Evolutionary conservation across 108 stramenopile genomes (phyloP).

Genomic region (Nitzschia putrida): DNA sequence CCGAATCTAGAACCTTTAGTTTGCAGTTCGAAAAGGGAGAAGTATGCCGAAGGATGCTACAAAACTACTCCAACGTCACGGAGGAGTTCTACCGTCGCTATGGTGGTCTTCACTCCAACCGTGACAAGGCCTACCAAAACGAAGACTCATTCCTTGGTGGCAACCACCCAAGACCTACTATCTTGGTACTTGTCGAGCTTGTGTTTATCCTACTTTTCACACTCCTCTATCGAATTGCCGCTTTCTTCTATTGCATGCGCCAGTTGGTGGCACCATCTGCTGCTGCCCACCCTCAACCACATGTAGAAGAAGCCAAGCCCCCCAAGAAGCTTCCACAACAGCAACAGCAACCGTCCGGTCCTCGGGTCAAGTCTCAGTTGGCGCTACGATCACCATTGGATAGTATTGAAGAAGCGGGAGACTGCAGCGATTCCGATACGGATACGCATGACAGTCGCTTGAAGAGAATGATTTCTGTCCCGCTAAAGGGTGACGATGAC

Average conservation of each 20-base stretch:
- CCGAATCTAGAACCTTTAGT: constrained; percentile 27
- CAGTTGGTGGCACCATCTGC: background rate
- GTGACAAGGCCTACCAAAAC: constrained; percentile 46
- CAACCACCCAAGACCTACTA: constrained; percentile 40
- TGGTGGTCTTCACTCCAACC: constrained; percentile 53
- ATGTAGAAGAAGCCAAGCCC: background rate
- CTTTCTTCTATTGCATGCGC: constrained; percentile 28
- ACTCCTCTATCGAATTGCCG: constrained; percentile 33
- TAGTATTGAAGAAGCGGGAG: constrained; percentile 25
- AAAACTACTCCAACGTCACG: constrained; percentile 52
- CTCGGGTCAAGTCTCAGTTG: background rate
- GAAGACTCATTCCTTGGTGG: constrained; percentile 46
- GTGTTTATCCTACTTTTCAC: constrained; percentile 41
- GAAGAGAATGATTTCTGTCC: constrained; percentile 10
- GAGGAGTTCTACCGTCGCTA: constrained; percentile 53
- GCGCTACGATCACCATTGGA: background rate
- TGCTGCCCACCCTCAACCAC: background rate
- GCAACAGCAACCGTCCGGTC: constrained; percentile 1
- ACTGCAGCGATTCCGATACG: constrained; percentile 14
- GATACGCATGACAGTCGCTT: constrained; percentile 17
- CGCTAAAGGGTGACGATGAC: constrained; percentile 17
- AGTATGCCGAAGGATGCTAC: constrained; percentile 52
- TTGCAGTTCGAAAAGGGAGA: constrained; percentile 44
- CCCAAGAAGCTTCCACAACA: background rate
- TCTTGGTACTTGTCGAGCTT: constrained; percentile 37